Evolutionary conservation across 140 eudicot genomes (phyloP), one percentile per base, ranked within the genome.

Genomic region (Senecio squalidus): DNA sequence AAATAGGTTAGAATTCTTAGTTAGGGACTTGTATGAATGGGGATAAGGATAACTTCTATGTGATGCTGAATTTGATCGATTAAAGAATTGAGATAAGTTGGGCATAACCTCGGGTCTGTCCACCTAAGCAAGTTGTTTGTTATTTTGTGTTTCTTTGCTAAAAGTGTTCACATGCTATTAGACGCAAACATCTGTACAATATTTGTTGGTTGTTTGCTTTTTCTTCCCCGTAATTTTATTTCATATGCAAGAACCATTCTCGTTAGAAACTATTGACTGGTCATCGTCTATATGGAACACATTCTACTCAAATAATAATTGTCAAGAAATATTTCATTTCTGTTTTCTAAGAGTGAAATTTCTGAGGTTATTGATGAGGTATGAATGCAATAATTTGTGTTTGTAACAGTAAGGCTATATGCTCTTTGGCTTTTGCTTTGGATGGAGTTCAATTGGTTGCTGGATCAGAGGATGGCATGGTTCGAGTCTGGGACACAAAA

Each of bases 391-490:
- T 50, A 8, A 44, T 28, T 59, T 54, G 34, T 73, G 28, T 31
- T 60, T 68, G 73, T 51, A 73, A 76, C 84, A 86, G 97, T 78
- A 83, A 81, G 71, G 88, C 80, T 34, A 64, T 90, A 60, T 86
- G 94, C 65, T 90, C 84, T 66, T 80, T 90, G 81, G 80, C 88
- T 20, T 78, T 78, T 71, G 73, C 95, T 20, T 66, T 64, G 62
- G 94, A 90, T 78, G 97, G 97, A 34, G n/a, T 47, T 55, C 85
- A 67, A 10, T 79, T 90, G 71, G 88, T 83, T 58, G 84, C 94
- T 58, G 97, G 97, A 60, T 80, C 94, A 41, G 97, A 83, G 66
- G 97, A 90, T 76, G 97, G 97, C 60, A 71, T 83, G 74, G 76
- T 90, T 78, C 80, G 97, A 51, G 81, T 90, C 39, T 86, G 94